These are phyloP conservation scores for Coprinopsis marcescibilis DNA, from an alignment of 768 basidiomycete species.

Conservation along the genomic window DNA sequence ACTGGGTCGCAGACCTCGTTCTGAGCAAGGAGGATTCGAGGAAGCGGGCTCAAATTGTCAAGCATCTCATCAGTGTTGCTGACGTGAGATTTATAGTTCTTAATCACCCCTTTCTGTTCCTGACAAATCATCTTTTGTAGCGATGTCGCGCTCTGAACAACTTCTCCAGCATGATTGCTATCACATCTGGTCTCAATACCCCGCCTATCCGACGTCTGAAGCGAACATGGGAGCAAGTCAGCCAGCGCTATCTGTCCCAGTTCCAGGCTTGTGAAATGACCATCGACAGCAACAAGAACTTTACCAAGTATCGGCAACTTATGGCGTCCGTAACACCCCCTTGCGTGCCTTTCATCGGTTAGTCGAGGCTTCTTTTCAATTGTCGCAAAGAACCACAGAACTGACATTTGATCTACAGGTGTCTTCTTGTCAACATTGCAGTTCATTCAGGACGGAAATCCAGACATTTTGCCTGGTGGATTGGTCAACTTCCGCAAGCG, in stretches of 20 bases:
- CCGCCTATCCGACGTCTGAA: slow-evolving; percentile 90
- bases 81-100: slow-evolving; percentile 60
- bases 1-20: slow-evolving; percentile 89
- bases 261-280: slow-evolving; percentile 82
- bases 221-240: slow-evolving; percentile 90
- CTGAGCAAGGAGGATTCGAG: slow-evolving; percentile 76
- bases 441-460: slow-evolving; percentile 97
- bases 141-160: slow-evolving; percentile 87
- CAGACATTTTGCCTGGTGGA: slow-evolving; percentile 70
- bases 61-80: slow-evolving; percentile 87
- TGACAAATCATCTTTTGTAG: slow-evolving; percentile 33
- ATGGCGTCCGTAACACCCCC: slow-evolving; percentile 83
- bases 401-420: slow-evolving; percentile 40
- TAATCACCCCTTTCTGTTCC: background rate
- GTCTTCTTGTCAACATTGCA: slow-evolving; percentile 94
- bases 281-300: slow-evolving; percentile 91
- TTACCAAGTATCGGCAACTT: slow-evolving; percentile 82
- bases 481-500: slow-evolving; percentile 96
- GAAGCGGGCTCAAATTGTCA: slow-evolving; percentile 74
- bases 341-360: slow-evolving; percentile 96
- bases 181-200: slow-evolving; percentile 90
- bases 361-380: slow-evolving; percentile 15
- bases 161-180: slow-evolving; percentile 95
- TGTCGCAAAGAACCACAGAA: background rate
- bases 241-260: slow-evolving; percentile 62